Evolutionary conservation across 305 asterid genomes (phyloP), one percentile per base, ranked within the genome.

Genomic region (Euphrasia arctica): DNA sequence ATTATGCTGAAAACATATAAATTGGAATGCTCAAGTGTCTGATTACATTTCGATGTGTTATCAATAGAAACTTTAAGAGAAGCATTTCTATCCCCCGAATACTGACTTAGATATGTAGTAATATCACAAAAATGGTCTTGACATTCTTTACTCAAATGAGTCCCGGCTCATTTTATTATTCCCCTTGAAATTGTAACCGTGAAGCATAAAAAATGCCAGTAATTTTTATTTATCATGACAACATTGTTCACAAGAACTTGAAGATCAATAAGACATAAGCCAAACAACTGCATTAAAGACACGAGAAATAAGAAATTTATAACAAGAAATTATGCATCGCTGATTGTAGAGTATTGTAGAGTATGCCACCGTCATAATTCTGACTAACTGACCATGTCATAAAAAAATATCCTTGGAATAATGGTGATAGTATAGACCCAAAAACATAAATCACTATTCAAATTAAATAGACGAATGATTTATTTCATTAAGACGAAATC

Each of bases 1-100:
- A 62, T 45, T 42, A 32, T 49, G 62, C 34, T 58, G 12, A 22
- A 13, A 50, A 65, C 36, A 65, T 65, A 47, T 56, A 51, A 43
- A 51, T 28, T 11, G 62, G 62, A 57, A 12, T 29, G 42, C 61
- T 58, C 36, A 66, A 10, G 18, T 14, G 48, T 58, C 56, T 66
- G 31, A 27, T 58, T 4, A 55, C 60, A 55, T 11, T 27, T 29
- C 12, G 60, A 55, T 10, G 29, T 28, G 27, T 15, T 15, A 54
- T 27, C 60, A 28, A 27, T 28, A 27, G 10, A 27, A 28, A n/a
- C 12, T 55, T 27, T 55, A 2, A 55, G 9, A 10, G 60, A 54
- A 55, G 39, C 60, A 55, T 25, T 9, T 5, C 8, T 15, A 51
- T 51, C 22, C 22, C 27, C 56, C 29, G 7, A 51, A 51, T 15